These are phyloP conservation scores for Scutellaria minor DNA, from an alignment of 257 asterid species.

Conservation along the genomic window DNA sequence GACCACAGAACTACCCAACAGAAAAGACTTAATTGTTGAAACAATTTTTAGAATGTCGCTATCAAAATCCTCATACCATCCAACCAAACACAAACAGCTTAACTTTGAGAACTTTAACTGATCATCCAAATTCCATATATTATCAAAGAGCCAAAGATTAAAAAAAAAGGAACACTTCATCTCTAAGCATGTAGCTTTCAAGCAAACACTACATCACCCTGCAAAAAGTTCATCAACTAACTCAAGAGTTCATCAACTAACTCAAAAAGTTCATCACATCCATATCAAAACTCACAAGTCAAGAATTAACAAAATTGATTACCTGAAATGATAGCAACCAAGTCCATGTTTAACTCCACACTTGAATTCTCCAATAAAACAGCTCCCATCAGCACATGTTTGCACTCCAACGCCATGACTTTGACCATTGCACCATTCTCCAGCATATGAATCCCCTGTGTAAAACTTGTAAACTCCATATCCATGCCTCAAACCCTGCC, in stretches of 20 bases:
- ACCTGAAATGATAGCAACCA: conserved; percentile 96
- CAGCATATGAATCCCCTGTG: conserved; percentile 80
- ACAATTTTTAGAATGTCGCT: conserved; percentile 5
- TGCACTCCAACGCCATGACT: conserved; percentile 87
- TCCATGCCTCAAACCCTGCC: conserved; percentile 83
- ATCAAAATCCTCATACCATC: conserved; percentile 17
- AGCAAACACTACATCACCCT: conserved; percentile 3
- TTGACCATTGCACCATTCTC: conserved; percentile 92
- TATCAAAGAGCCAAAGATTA: not conserved
- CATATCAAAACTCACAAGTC: not conserved
- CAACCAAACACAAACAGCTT: conserved; percentile 24
- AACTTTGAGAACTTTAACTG: not conserved
- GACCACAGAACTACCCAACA: conserved; percentile 31
- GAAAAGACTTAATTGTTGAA: conserved; percentile 12
- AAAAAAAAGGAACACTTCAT: not conserved
- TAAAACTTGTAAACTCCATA: conserved; percentile 78
- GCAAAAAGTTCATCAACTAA: conserved; percentile 27
- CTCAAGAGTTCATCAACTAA: not conserved
- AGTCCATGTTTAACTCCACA: conserved; percentile 80
- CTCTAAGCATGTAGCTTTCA: not conserved
- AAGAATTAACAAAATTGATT: not conserved
- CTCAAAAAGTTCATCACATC: not conserved
- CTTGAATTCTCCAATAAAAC: conserved; percentile 77
- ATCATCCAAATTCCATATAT: not conserved
- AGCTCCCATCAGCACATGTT: conserved; percentile 92